Base-by-base conservation (phyloP, 2,329 filamentous ascomycete species). In the Rutstroemia sp. region DNA sequence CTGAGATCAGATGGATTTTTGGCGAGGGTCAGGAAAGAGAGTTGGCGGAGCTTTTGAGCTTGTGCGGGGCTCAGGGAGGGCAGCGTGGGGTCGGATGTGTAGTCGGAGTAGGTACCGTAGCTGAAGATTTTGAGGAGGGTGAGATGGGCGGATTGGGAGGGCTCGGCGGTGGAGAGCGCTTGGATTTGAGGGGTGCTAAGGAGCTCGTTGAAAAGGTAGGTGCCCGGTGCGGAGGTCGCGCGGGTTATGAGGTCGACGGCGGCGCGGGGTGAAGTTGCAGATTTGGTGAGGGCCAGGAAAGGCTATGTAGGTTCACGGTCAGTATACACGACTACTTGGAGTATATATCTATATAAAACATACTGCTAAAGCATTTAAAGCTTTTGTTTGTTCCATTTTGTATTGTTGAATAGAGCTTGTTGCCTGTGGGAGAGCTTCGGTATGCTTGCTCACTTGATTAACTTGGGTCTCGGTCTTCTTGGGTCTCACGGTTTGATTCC, bases 161-260 rank as follows among this genome's bases (percentile, higher is more conserved):
- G 69, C n/a, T 62, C 82, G 70, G 41, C 77, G 16, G 8, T 77
- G 41, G 77, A 72, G 46, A 97, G 83, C 12, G 82, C 79, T 72
- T 94, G 88, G 63, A 97, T 85, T 65, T 90, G 84, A 0, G 88
- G 83, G 1, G 85, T 84, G 65, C 88, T 80, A 39, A 99, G 84
- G n/a, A 99, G 85, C 74, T 97, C 92, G 63, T 88, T 83, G 75
- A 99, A 99, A 73, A 97, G 81, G 72, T 87, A 99, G 62, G 92
- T 95, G 72, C 91, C 89, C 27, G 88, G 84, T 56, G 86, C 86
- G n/a, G 90, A 91, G 51, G 91, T 97, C 60, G 92, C 94, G 73
- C 91, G 89, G 46, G 80, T 83, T 70, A 97, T 82, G 54, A 97
- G 82, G 70, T 96, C 91, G 67, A 88, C 86, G 44, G 92, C 87